phyloP scores from a whole-genome alignment of 1,284 basidiomycete genomes.

The Cryptococcus wingfieldii region DNA sequence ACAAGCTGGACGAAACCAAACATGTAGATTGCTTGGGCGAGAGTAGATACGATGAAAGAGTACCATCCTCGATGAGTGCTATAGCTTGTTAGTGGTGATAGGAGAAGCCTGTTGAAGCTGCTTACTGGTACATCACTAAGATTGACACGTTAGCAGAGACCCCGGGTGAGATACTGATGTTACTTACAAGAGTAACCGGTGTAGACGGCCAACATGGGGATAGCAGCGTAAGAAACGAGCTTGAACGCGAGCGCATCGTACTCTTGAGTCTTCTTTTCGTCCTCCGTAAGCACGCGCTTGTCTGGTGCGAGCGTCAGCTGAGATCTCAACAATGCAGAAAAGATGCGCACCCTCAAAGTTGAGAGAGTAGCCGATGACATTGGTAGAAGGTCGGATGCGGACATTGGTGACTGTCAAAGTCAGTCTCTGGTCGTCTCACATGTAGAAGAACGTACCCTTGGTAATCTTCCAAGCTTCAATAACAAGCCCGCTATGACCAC shows the following conservation, averaged over 20 bases:
- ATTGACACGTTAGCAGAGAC: background rate
- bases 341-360: constrained; percentile 65
- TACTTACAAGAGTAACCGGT: constrained; percentile 69
- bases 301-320: constrained; percentile 52
- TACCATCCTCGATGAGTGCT: constrained; percentile 87
- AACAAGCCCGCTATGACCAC: constrained; percentile 59
- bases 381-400: constrained; percentile 58
- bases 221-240: constrained; percentile 80
- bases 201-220: constrained; percentile 79
- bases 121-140: constrained; percentile 61
- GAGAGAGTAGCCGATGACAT: constrained; percentile 70
- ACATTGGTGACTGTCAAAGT: constrained; percentile 76
- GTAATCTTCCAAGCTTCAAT: constrained; percentile 93
- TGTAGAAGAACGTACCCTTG: constrained; percentile 52
- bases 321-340: constrained; percentile 3
- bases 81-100: constrained; percentile 4
- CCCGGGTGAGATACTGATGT: background rate
- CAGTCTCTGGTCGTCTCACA: background rate
- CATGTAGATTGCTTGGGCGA: constrained; percentile 57
- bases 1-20: constrained; percentile 95
- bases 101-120: background rate
- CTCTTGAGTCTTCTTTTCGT: constrained; percentile 98
- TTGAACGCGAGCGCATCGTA: constrained; percentile 54
- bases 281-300: constrained; percentile 87
- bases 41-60: constrained; percentile 76